These are phyloP conservation scores for Eucalyptus dawsonii DNA, from an alignment of 345 rosid species.

Conservation along the genomic window DNA sequence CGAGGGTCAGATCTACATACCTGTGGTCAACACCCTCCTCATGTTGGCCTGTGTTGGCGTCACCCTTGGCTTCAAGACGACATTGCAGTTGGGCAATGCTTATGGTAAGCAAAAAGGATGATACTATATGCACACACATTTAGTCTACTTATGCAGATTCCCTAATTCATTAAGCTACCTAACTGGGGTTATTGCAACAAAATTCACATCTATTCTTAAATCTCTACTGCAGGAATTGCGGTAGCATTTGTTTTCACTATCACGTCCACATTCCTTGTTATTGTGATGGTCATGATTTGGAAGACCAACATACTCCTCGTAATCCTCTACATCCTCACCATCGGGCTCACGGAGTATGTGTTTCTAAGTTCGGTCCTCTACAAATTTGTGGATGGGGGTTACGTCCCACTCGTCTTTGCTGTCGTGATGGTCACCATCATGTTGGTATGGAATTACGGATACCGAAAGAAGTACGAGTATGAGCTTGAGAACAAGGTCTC, in stretches of 20 bases:
- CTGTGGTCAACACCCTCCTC: slow-evolving; percentile 13
- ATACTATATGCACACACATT: neutral
- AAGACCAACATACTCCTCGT: slow-evolving; percentile 8
- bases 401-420: slow-evolving; percentile 9
- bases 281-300: slow-evolving; percentile 31
- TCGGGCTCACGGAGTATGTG: neutral
- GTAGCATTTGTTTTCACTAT: slow-evolving; percentile 12
- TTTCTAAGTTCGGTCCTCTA: slow-evolving; percentile 9
- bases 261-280: slow-evolving; percentile 4
- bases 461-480: slow-evolving; percentile 3
- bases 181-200: neutral
- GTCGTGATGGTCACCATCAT: slow-evolving; percentile 2
- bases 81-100: slow-evolving; percentile 14
- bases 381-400: slow-evolving; percentile 20
- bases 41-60: slow-evolving; percentile 19
- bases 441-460: slow-evolving; percentile 18
- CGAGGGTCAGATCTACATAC: slow-evolving; percentile 20
- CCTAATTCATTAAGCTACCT: neutral
- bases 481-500: slow-evolving; percentile 7
- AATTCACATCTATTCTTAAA: neutral
- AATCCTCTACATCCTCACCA: slow-evolving; percentile 1
- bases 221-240: slow-evolving; percentile 6
- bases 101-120: slow-evolving; percentile 2
- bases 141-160: neutral
- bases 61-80: slow-evolving; percentile 16